These are phyloP conservation scores for Elongisporangium senticosum DNA, from an alignment of 352 stramenopile species.

Conservation along the genomic window DNA sequence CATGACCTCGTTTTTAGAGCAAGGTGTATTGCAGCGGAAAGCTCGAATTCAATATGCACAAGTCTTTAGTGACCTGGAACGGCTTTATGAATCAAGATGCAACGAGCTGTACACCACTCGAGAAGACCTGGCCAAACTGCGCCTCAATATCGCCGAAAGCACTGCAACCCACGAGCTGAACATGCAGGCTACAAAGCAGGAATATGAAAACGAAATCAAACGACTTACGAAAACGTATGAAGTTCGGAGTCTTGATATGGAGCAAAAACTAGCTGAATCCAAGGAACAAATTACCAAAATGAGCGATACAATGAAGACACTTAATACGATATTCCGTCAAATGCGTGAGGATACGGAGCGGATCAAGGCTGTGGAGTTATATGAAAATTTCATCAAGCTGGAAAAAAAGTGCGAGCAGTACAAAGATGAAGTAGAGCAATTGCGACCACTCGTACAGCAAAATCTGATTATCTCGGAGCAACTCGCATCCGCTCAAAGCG, in stretches of 20 bases:
- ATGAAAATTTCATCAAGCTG: conserved; percentile 69
- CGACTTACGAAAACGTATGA: conserved; percentile 43
- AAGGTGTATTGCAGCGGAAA: conserved; percentile 77
- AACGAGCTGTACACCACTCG: conserved; percentile 27
- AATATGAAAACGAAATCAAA: conserved; percentile 53
- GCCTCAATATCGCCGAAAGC: conserved; percentile 22
- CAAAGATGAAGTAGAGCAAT: conserved; percentile 51
- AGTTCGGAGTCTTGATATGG: conserved; percentile 48
- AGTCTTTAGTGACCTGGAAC: conserved; percentile 70
- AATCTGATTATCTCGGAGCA: conserved; percentile 42
- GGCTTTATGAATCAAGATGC: conserved; percentile 31
- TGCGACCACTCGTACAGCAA: conserved; percentile 46
- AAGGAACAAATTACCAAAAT: conserved; percentile 88
- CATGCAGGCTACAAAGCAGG: conserved; percentile 29
- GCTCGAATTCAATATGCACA: conserved; percentile 74
- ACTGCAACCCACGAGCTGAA: conserved; percentile 36
- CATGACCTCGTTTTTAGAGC: conserved; percentile 83
- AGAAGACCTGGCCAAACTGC: conserved; percentile 29
- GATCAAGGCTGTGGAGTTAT: conserved; percentile 84
- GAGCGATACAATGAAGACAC: conserved; percentile 89
- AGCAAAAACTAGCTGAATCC: conserved; percentile 54
- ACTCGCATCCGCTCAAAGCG: conserved; percentile 22
- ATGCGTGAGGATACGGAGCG: conserved; percentile 91
- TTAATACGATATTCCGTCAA: conserved; percentile 91
- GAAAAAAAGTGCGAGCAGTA: conserved; percentile 59